Percentiles rank a stretch among this genome's conserved stretches.
These are phyloP conservation scores for Botrytis pseudocinerea DNA, from an alignment of 2,329 filamentous ascomycete species.

Conservation along the genomic window DNA sequence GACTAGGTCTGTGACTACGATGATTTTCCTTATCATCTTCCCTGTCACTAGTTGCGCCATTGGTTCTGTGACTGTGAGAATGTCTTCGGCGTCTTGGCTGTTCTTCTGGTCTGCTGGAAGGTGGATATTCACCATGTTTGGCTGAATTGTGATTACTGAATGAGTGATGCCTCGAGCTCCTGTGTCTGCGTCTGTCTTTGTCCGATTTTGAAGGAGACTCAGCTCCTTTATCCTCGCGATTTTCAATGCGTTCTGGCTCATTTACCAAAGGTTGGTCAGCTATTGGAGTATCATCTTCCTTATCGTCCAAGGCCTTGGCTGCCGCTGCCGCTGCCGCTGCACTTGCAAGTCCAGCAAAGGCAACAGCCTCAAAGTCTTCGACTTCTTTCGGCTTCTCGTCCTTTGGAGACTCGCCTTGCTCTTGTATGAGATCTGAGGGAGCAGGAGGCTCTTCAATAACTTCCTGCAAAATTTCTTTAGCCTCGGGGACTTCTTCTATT, in stretches of 20 bases:
- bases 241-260: slow-evolving; percentile 2
- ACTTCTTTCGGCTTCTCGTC: neutral
- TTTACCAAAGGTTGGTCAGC: neutral
- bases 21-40: slow-evolving; percentile 13
- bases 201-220: slow-evolving; percentile 7
- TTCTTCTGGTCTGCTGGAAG: slow-evolving; percentile 21
- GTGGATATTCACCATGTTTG: slow-evolving; percentile 13
- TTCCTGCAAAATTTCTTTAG: neutral
- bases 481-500: neutral
- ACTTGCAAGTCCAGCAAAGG: slow-evolving; percentile 16
- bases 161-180: slow-evolving; percentile 21
- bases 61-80: slow-evolving; percentile 17
- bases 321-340: slow-evolving; percentile 7
- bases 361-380: slow-evolving; percentile 3
- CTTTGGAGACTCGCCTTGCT: neutral
- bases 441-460: neutral
- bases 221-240: slow-evolving; percentile 4
- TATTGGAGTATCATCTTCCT: neutral
- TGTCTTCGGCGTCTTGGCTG: slow-evolving; percentile 19
- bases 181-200: slow-evolving; percentile 18
- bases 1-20: slow-evolving; percentile 15
- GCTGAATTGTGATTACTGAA: slow-evolving; percentile 18
- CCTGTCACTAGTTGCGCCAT: neutral
- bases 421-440: neutral
- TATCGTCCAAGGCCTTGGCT: neutral